Percentiles rank a stretch among this genome's conserved stretches.
These are phyloP conservation scores for Dendrobium catenatum DNA, from an alignment of 106 monocot species.

Conservation along the genomic window DNA sequence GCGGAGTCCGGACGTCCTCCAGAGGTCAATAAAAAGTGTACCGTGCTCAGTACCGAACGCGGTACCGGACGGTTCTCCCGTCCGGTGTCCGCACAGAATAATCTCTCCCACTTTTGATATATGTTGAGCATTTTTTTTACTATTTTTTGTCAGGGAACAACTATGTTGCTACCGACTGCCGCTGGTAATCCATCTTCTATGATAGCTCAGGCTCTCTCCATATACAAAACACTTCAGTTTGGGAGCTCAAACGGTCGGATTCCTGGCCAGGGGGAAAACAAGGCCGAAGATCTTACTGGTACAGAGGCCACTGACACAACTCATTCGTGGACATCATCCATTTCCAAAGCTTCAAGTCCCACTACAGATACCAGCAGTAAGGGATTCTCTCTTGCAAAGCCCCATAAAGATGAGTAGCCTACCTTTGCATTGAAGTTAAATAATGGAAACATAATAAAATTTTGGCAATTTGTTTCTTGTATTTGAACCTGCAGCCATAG, in stretches of 20 bases:
- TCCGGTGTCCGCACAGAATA: too few species aligned
- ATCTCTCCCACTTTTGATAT: too few species aligned
- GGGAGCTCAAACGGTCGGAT: neutral
- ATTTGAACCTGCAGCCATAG: neutral
- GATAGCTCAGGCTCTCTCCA: slow-evolving; percentile 34
- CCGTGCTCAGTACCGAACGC: too few species aligned
- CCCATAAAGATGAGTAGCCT: slow-evolving; percentile 1
- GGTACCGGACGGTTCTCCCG: too few species aligned
- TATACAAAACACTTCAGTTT: slow-evolving; percentile 20
- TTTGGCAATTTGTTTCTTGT: neutral
- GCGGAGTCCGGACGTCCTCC: too few species aligned
- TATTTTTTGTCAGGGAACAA: slow-evolving; percentile 24
- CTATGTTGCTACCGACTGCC: slow-evolving; percentile 26
- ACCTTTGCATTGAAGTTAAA: neutral
- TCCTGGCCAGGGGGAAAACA: neutral
- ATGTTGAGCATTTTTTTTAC: neutral
- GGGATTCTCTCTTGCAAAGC: slow-evolving; percentile 8
- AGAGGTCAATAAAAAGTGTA: too few species aligned
- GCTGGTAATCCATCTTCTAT: slow-evolving; percentile 24
- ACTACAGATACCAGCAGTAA: neutral
- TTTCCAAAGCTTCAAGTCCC: neutral
- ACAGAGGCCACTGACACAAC: neutral
- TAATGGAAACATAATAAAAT: neutral
- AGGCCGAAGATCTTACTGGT: neutral
- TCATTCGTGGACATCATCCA: neutral